Percentiles rank a stretch among this genome's conserved stretches.
phyloP scores from a whole-genome alignment of 805 yeast species.

The Ogataea haglerorum region DNA sequence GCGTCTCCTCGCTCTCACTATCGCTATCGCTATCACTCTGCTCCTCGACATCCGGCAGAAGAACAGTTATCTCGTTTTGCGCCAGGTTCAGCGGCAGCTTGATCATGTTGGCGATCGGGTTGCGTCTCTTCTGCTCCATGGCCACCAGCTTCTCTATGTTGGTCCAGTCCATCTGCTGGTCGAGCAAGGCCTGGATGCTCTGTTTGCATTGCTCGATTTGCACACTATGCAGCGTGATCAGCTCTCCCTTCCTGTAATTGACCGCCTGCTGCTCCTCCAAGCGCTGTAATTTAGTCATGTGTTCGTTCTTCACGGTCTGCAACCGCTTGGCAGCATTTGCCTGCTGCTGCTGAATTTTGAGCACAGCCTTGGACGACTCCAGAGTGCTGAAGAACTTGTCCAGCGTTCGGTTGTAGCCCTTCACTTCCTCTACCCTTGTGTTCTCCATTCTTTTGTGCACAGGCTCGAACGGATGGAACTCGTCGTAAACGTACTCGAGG shows the following conservation, averaged over 20 bases:
- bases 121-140: constrained; percentile 65
- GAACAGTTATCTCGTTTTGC: constrained; percentile 61
- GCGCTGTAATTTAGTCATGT: constrained; percentile 63
- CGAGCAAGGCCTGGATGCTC: constrained; percentile 62
- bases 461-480: constrained; percentile 54
- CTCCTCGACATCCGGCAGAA: constrained; percentile 43
- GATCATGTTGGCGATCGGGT: constrained; percentile 59
- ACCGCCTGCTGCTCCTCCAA: constrained; percentile 58
- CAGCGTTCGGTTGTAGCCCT: constrained; percentile 76
- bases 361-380: constrained; percentile 74
- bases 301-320: constrained; percentile 71
- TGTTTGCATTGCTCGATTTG: constrained; percentile 67
- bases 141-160: constrained; percentile 74
- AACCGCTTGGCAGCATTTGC: constrained; percentile 71
- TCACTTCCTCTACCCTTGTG: constrained; percentile 40
- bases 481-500: constrained; percentile 45
- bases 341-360: constrained; percentile 73
- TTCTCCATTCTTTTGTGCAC: constrained; percentile 27
- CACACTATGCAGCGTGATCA: constrained; percentile 66
- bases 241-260: constrained; percentile 67
- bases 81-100: constrained; percentile 65
- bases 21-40: constrained; percentile 32
- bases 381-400: constrained; percentile 83
- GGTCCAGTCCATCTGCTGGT: constrained; percentile 92
- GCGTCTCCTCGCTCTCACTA: constrained; percentile 27